phyloP scores from a whole-genome alignment of 805 yeast genomes.

The Metschnikowia cerradonensis region DNA sequence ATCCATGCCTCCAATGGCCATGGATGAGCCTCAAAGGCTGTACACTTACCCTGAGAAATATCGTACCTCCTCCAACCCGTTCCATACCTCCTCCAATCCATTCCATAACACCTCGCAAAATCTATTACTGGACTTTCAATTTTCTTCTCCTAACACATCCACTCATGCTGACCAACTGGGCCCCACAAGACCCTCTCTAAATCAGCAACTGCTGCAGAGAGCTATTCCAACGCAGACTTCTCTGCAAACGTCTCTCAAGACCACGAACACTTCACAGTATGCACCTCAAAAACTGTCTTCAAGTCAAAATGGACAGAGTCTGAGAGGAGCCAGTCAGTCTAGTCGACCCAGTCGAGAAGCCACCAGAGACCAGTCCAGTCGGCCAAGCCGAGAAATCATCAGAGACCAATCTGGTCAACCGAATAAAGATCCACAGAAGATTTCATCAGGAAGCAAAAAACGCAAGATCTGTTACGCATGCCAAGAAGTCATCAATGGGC shows the following conservation, averaged over 20 bases:
- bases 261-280: background rate
- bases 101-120: background rate
- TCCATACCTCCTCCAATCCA: background rate
- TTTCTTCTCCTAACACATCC: background rate
- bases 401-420: background rate
- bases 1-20: background rate
- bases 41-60: conserved; percentile 1
- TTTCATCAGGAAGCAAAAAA: conserved; percentile 14
- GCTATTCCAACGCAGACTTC: background rate
- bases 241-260: background rate
- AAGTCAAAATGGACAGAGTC: background rate
- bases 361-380: background rate
- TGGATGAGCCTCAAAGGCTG: background rate
- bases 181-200: background rate
- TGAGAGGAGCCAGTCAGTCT: background rate
- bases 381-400: background rate
- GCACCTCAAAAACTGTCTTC: background rate
- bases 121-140: background rate
- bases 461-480: conserved; percentile 36
- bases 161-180: background rate
- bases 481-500: conserved; percentile 47
- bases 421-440: background rate
- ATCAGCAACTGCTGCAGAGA: background rate
- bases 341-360: background rate
- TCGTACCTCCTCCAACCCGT: background rate